These are phyloP conservation scores for Taphrina wiesneri DNA, from an alignment of 1,139 yeast genomes.

Conservation along the genomic window DNA sequence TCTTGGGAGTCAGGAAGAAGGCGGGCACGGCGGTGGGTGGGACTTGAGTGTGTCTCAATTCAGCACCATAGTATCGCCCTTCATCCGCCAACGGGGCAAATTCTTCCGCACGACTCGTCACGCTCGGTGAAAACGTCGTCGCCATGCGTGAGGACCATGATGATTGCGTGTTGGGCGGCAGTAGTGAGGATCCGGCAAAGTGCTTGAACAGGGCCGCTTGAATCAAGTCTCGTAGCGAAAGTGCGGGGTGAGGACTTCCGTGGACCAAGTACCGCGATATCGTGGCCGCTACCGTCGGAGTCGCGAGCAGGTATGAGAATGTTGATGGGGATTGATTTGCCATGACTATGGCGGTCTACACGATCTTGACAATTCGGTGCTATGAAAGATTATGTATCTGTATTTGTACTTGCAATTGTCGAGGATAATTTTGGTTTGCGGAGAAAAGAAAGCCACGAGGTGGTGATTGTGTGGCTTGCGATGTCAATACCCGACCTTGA, in stretches of 20 bases:
- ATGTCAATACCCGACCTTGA: background rate
- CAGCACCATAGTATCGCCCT: background rate
- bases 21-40: slow-evolving; percentile 9
- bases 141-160: background rate
- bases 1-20: slow-evolving; percentile 7
- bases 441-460: background rate
- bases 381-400: too few relatives aligned
- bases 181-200: background rate
- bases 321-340: background rate
- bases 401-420: background rate
- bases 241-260: slow-evolving; percentile 16
- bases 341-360: background rate
- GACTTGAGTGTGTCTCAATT: background rate
- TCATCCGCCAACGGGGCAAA: background rate
- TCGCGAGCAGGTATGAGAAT: background rate
- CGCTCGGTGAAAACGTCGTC: background rate
- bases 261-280: background rate
- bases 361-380: too few relatives aligned
- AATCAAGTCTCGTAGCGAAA: background rate
- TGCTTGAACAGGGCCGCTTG: slow-evolving; percentile 16
- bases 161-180: background rate
- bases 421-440: background rate
- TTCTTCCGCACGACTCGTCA: background rate
- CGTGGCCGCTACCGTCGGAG: slow-evolving; percentile 3
- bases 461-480: slow-evolving; percentile 3